Base-by-base conservation (phyloP, 768 basidiomycete species). In the Xerocomus spinulosus region DNA sequence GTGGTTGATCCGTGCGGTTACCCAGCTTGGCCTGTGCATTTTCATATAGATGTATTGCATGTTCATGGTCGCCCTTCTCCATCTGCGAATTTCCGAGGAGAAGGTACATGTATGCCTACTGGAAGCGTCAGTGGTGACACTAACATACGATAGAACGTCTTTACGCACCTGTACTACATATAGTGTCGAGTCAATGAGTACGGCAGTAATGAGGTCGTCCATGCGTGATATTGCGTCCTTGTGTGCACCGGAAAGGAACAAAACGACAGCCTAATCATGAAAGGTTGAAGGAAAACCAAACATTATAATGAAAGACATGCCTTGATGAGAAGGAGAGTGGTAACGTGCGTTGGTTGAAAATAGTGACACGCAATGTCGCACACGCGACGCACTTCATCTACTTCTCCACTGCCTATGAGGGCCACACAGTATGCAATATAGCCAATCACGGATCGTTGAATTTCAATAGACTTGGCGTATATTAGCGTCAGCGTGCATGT, bases 221-320 rank as follows among this genome's bases (percentile, higher is more conserved):
- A 28, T 10, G 9, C 39, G 47, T 3, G 50, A 55, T 32, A 53
- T 49, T 3, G 47, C 53, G n/a, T 39, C 34, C 2, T n/a, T 13
- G 8, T 48, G 20, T 9, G 48, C 40, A 15, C 53, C 53, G 5
- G 42, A 42, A 41, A 48, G 41, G n/a, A 38, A 52, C 3, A 48
- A 3, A 20, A 54, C 29, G 3, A 54, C 12, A 3, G 50, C 50
- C 53, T 52, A 10, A 24, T 17, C 5, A 28, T 8, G 14, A 9
- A 32, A 13, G 7, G 5, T 6, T 5, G 10, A 28, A 28, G 26
- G 26, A 10, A 5, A 28, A 32, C 30, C 14, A 14, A 32, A 14
- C 14, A 4, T 9, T 14, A 21, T 10, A 10, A n/a, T 13, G 14
- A 13, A 13, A 32, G 7, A 32, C 30, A 9, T 13, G 14, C 30